Evolutionary conservation across 2,329 filamentous ascomycete genomes (phyloP).

Genomic region (Hymenoscyphus linearis): DNA sequence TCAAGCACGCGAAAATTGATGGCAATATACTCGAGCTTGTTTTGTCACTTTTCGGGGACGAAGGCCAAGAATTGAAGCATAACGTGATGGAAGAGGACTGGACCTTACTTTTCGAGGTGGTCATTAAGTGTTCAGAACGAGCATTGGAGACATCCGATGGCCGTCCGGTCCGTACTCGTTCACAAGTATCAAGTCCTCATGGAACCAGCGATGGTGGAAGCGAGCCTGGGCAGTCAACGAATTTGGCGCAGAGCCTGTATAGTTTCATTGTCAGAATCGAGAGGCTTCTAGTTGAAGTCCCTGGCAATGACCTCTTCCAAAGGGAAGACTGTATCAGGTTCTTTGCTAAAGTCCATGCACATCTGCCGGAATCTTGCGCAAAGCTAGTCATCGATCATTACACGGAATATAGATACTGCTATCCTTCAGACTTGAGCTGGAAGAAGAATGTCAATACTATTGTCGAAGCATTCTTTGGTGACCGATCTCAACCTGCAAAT

Average conservation of each 20-base stretch:
- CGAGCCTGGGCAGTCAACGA: constrained; percentile 21
- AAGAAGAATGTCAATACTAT: constrained; percentile 57
- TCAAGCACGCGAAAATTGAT: constrained; percentile 31
- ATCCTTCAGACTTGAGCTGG: constrained; percentile 66
- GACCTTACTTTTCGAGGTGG: constrained; percentile 55
- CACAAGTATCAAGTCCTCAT: constrained; percentile 14
- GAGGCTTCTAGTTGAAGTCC: constrained; percentile 35
- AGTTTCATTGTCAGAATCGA: constrained; percentile 30
- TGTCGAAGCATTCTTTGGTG: constrained; percentile 57
- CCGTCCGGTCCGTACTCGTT: constrained; percentile 19
- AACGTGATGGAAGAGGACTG: constrained; percentile 62
- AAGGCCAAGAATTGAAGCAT: constrained; percentile 46
- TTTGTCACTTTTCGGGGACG: constrained; percentile 50
- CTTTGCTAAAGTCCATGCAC: constrained; percentile 55
- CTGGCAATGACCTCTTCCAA: constrained; percentile 51
- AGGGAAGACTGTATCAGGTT: constrained; percentile 62
- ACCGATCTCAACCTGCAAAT: constrained; percentile 53
- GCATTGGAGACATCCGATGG: constrained; percentile 28
- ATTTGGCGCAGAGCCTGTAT: constrained; percentile 26
- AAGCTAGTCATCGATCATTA: constrained; percentile 63
- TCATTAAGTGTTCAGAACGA: constrained; percentile 44
- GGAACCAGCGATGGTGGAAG: constrained; percentile 19
- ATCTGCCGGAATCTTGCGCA: constrained; percentile 60
- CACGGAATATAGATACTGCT: constrained; percentile 63
- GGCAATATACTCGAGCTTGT: constrained; percentile 35